Base-by-base conservation (phyloP, 352 stramenopile species). In the Phytophthora brassicae region DNA sequence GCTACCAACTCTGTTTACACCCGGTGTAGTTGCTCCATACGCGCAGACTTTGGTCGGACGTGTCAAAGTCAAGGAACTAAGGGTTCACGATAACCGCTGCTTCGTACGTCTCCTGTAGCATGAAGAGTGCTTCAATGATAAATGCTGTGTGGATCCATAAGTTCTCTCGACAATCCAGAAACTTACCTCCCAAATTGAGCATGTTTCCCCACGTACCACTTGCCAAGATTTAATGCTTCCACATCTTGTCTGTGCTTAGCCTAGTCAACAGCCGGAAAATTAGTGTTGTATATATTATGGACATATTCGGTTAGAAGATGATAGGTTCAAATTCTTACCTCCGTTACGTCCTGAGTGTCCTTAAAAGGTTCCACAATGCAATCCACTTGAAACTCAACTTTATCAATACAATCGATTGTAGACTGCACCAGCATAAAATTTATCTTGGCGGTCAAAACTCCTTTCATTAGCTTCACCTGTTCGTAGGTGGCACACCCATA, bases 401-500 rank as follows among this genome's bases (percentile, higher is more conserved):
- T 63, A 7, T 63, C 45, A 43, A 62, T 42, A 43, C 55, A 62
- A 17, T 50, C 35, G 6, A 62, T n/a, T 9, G 35, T 62, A 31
- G 22, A 9, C 23, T 61, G 31, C 6, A 61, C 54, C 14, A 54
- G 6, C 4, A 39, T 39, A 19, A 62, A 62, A 24, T 62, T 62
- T 17, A 43, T 48, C 19, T 33, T 55, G 9, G 44, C 22, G 0
- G 1, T 39, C 6, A 62, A 7, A 0, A 62, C 44, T 1, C 2
- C 5, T 20, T 55, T 19, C 44, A 62, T 49, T 6, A 62, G 16
- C 33, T 49, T 50, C n/a, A 62, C 14, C 55, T 49, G 55, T 2
- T 49, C 55, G 23, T 56, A 62, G 1, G 44, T 62, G 17, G 31
- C 43, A 17, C n/a, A 61, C 6, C 43, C 54, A 24, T 35, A 61